Evolutionary conservation across 1,284 basidiomycete species (phyloP).

Genomic region (Wolfiporia cocos): DNA sequence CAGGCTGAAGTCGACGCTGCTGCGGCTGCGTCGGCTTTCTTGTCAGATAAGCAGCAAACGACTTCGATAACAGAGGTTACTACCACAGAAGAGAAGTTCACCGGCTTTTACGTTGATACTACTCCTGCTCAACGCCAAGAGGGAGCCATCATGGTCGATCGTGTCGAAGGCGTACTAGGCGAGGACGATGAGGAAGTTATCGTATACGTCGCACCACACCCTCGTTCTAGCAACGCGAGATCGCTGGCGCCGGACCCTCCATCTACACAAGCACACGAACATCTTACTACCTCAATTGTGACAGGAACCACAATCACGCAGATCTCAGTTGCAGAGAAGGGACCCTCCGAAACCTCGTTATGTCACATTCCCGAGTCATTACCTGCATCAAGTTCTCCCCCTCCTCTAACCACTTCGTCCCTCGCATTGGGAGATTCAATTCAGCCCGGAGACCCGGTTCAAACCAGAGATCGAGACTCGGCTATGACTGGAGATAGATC

Average conservation of each 20-base stretch:
- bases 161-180: slow-evolving; percentile 15
- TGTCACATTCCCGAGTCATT: too few species aligned
- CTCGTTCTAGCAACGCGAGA: too few species aligned
- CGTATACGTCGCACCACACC: slow-evolving; percentile 36
- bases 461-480: too few species aligned
- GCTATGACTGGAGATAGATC: too few species aligned
- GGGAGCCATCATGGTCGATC: slow-evolving; percentile 10
- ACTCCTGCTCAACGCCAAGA: slow-evolving; percentile 14
- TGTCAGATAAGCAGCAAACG: background rate
- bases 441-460: too few species aligned
- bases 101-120: slow-evolving; percentile 28
- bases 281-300: slow-evolving; percentile 21
- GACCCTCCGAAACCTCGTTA: background rate
- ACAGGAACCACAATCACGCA: slow-evolving; percentile 4
- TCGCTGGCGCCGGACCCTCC: slow-evolving; percentile 13
- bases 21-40: slow-evolving; percentile 8
- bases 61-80: slow-evolving; percentile 7
- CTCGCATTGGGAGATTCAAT: too few species aligned
- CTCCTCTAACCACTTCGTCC: too few species aligned
- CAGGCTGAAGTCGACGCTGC: slow-evolving; percentile 30
- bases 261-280: background rate
- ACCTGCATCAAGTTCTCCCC: too few species aligned
- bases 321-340: background rate
- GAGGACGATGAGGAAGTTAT: slow-evolving; percentile 33
- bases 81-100: slow-evolving; percentile 35